A percentile compares a stretch with the other conserved stretches of the same genome.
These are phyloP conservation scores for Backusella mclennaniae DNA, from an alignment of 192 early-diverging fungal species.

Conservation along the genomic window DNA sequence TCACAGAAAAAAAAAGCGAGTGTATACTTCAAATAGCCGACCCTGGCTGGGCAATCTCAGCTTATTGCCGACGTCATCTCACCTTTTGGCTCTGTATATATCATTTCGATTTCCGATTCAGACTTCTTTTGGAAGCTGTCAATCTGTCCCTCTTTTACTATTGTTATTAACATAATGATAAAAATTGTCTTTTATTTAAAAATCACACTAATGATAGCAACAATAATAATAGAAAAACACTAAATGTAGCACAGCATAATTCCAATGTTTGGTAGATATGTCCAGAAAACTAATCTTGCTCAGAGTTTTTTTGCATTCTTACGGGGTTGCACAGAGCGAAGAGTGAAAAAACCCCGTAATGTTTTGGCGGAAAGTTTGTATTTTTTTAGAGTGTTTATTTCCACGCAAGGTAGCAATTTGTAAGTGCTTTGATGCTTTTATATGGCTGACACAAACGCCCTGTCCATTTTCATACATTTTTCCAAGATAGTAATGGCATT, in stretches of 20 bases:
- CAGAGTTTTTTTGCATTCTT: neutral
- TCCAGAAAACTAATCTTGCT: neutral
- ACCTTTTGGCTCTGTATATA: neutral
- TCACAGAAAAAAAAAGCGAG: neutral
- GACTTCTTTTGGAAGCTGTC: neutral
- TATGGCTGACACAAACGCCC: neutral
- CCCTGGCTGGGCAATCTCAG: neutral
- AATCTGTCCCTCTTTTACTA: too few species aligned
- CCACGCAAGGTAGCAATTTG: neutral
- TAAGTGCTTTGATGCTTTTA: neutral
- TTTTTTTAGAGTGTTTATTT: neutral
- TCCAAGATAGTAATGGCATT: neutral
- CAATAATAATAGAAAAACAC: neutral
- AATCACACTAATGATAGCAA: neutral
- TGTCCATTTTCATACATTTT: neutral
- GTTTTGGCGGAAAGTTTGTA: too few species aligned
- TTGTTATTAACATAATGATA: too few species aligned
- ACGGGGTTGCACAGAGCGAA: too few species aligned
- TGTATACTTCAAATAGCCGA: neutral
- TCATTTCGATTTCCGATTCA: neutral
- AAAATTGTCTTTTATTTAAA: neutral
- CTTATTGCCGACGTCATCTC: constrained; percentile 3
- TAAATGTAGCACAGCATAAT: neutral
- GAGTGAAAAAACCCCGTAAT: too few species aligned
- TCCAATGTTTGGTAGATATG: neutral